Evolutionary conservation across 2,329 filamentous ascomycete genomes (phyloP).

Genomic region (Tolypocladium paradoxum): DNA sequence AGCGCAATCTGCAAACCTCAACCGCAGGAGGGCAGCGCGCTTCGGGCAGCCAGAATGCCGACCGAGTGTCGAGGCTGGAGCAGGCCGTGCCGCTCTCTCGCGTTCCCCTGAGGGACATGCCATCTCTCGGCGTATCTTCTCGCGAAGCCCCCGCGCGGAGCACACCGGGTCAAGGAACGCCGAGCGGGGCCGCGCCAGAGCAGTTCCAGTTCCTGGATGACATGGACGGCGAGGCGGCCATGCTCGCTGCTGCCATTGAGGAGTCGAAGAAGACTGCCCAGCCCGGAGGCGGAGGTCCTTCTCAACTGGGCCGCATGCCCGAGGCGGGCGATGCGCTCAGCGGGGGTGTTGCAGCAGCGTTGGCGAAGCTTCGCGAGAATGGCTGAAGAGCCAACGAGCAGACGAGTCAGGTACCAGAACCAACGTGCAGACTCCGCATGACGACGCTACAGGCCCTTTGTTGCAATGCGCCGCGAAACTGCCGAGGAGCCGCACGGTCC

Average conservation of each 20-base stretch:
- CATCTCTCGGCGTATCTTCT: constrained; percentile 4
- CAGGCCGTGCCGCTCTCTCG: constrained; percentile 28
- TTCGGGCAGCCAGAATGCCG: constrained; percentile 4
- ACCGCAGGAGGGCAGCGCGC: background rate
- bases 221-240: constrained; percentile 26
- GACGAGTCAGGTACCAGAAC: background rate
- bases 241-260: constrained; percentile 36
- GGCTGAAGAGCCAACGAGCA: constrained; percentile 8
- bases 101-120: constrained; percentile 31
- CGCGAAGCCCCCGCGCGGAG: background rate
- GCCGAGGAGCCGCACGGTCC: background rate
- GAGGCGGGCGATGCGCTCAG: constrained; percentile 31
- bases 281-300: constrained; percentile 11
- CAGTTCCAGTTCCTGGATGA: constrained; percentile 29
- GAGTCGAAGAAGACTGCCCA: constrained; percentile 31
- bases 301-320: constrained; percentile 5
- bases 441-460: background rate
- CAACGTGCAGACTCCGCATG: background rate
- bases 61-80: constrained; percentile 19
- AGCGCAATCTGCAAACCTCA: constrained; percentile 18
- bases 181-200: constrained; percentile 6
- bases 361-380: constrained; percentile 44
- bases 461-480: background rate
- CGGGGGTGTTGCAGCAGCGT: constrained; percentile 48
- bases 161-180: background rate